Conservation (phyloP, 1,284 basidiomycete species). For the Phenoliferia sp. region DNA sequence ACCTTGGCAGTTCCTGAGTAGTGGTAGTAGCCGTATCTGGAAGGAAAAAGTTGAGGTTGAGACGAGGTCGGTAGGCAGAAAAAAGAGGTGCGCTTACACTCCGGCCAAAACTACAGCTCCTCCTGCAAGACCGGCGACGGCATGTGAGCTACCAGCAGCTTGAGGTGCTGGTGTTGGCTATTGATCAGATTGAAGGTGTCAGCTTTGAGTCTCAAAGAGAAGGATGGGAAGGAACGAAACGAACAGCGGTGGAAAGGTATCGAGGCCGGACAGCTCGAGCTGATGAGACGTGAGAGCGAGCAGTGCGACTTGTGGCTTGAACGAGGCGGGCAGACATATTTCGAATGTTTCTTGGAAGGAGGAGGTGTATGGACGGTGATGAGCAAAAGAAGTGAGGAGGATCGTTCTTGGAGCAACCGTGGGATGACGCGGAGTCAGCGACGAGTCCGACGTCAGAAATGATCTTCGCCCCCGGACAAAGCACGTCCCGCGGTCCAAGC, state of each 20-base stretch:
- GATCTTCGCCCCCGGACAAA: too few species aligned
- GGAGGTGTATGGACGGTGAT: too few species aligned
- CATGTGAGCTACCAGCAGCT: conserved; percentile 33
- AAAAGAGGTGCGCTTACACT: conserved; percentile 9
- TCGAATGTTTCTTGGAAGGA: too few species aligned
- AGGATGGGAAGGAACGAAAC: neutral
- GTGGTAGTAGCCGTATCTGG: conserved; percentile 46
- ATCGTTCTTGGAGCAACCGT: too few species aligned
- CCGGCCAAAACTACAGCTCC: conserved; percentile 43
- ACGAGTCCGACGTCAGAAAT: too few species aligned
- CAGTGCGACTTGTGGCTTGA: neutral
- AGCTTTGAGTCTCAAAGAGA: neutral
- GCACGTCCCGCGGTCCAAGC: too few species aligned
- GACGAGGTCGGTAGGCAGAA: conserved; percentile 5
- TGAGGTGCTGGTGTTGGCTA: neutral
- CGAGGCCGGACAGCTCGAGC: neutral
- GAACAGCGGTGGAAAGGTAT: neutral
- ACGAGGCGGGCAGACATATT: neutral
- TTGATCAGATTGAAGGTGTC: neutral
- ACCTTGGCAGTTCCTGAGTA: conserved; percentile 45
- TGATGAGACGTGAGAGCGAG: neutral
- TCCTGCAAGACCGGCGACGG: conserved; percentile 44
- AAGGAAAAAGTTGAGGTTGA: neutral
- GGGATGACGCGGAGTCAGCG: too few species aligned
- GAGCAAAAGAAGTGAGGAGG: too few species aligned